Conservation (phyloP, 768 basidiomycete genomes). For the Mycena haematopus region DNA sequence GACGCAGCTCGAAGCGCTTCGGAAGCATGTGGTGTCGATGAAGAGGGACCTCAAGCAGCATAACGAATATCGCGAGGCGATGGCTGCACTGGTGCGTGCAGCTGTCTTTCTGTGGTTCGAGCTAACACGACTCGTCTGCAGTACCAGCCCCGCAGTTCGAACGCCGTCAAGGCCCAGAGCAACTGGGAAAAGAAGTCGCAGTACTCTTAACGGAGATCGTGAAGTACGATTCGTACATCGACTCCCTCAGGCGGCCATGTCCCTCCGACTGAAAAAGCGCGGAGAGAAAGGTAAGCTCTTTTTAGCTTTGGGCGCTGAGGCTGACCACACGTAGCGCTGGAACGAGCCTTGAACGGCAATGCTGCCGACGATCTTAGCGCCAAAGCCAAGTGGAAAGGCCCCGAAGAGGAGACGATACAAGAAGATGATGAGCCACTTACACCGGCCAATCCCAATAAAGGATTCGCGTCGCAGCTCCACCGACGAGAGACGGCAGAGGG, state of each 20-base stretch:
- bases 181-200: conserved; percentile 96
- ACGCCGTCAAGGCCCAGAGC: conserved; percentile 74
- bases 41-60: conserved; percentile 84
- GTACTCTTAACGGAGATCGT: conserved; percentile 91
- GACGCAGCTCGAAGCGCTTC: conserved; percentile 86
- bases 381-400: conserved; percentile 45
- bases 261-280: conserved; percentile 83
- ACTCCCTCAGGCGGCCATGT: conserved; percentile 87
- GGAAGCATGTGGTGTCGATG: conserved; percentile 77
- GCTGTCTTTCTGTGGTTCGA: background rate
- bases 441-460: conserved; percentile 26
- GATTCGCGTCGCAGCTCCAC: conserved; percentile 38
- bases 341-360: conserved; percentile 55
- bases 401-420: conserved; percentile 52
- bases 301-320: background rate
- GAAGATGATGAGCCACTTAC: conserved; percentile 52
- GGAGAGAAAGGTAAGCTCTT: conserved; percentile 73
- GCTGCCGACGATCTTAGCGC: conserved; percentile 38
- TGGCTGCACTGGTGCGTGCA: conserved; percentile 72
- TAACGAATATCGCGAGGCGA: conserved; percentile 82
- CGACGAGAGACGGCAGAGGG: conserved; percentile 52
- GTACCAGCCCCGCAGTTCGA: conserved; percentile 82
- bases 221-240: conserved; percentile 95
- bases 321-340: conserved; percentile 49
- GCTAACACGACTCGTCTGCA: conserved; percentile 38